Conservation (phyloP, 805 yeast species). For the Candida arabinofermentans region DNA sequence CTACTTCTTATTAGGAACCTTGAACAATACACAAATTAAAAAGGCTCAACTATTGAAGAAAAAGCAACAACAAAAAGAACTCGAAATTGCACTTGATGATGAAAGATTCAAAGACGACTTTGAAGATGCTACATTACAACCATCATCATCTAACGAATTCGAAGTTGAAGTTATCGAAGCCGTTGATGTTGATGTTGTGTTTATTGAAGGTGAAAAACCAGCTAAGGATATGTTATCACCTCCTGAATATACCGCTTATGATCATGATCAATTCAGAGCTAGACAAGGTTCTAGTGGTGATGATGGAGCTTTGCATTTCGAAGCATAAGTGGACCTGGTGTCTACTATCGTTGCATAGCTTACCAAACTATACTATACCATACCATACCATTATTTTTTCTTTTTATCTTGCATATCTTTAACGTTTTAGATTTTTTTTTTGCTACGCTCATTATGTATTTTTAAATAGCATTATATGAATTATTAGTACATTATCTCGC, state of each 20-base stretch:
- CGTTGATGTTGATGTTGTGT: slow-evolving; percentile 5
- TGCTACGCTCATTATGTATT: too few relatives aligned
- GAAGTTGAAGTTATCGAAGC: slow-evolving; percentile 14
- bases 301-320: slow-evolving; percentile 1
- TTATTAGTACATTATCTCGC: too few relatives aligned
- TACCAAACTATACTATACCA: too few relatives aligned
- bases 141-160: slow-evolving; percentile 7
- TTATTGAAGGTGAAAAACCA: slow-evolving; percentile 4
- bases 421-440: too few relatives aligned
- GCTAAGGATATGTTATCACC: background rate
- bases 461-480: too few relatives aligned
- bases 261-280: background rate
- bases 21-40: slow-evolving; percentile 55
- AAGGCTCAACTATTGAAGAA: slow-evolving; percentile 15
- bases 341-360: too few relatives aligned
- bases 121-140: slow-evolving; percentile 4
- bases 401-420: too few relatives aligned
- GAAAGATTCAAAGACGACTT: slow-evolving; percentile 2
- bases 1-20: slow-evolving; percentile 57
- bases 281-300: slow-evolving; percentile 10
- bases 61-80: slow-evolving; percentile 4
- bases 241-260: background rate
- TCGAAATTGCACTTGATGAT: slow-evolving; percentile 1
- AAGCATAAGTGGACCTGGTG: slow-evolving; percentile 1
- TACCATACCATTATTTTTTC: too few relatives aligned